phyloP scores from a whole-genome alignment of 169 alveolate species.

The Eimeria zaria region DNA sequence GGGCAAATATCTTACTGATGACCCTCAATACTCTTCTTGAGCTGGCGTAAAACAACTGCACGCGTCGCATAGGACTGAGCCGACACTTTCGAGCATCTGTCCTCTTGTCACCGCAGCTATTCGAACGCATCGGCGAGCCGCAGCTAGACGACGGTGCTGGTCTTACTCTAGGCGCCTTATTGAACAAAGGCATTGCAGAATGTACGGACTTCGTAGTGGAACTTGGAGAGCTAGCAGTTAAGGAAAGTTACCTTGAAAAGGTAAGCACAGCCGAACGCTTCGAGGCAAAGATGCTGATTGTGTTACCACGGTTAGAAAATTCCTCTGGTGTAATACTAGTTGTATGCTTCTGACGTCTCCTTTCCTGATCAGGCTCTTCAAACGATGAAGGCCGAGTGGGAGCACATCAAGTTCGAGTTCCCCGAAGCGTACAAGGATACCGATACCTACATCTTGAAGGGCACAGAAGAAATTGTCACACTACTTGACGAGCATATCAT shows the following conservation, averaged over 20 bases:
- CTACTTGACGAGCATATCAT: slow-evolving; percentile 97
- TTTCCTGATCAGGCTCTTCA: slow-evolving; percentile 85
- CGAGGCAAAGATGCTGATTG: not conserved
- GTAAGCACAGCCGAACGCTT: slow-evolving; percentile 3
- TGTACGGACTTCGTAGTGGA: slow-evolving; percentile 78
- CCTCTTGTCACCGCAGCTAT: slow-evolving; percentile 13
- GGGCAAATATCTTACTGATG: not conserved
- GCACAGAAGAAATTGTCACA: slow-evolving; percentile 93
- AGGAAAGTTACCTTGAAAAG: slow-evolving; percentile 77
- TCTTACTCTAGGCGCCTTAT: slow-evolving; percentile 24
- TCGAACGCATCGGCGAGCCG: slow-evolving; percentile 76
- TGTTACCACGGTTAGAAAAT: not conserved
- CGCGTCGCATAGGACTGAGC: not conserved
- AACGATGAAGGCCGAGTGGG: slow-evolving; percentile 96
- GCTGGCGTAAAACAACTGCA: not conserved
- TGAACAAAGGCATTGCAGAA: slow-evolving; percentile 61
- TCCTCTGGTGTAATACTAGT: not conserved
- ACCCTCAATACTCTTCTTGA: not conserved
- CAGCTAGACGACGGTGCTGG: slow-evolving; percentile 31
- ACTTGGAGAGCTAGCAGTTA: slow-evolving; percentile 77
- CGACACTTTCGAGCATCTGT: not conserved
- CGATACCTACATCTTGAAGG: slow-evolving; percentile 93
- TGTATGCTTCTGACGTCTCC: not conserved
- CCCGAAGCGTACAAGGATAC: slow-evolving; percentile 91
- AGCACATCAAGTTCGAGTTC: slow-evolving; percentile 91